A percentile compares a stretch with the other conserved stretches of the same genome.
These are phyloP conservation scores for Backusella mclennaniae DNA, from an alignment of 192 early-diverging fungal genomes.

Conservation along the genomic window DNA sequence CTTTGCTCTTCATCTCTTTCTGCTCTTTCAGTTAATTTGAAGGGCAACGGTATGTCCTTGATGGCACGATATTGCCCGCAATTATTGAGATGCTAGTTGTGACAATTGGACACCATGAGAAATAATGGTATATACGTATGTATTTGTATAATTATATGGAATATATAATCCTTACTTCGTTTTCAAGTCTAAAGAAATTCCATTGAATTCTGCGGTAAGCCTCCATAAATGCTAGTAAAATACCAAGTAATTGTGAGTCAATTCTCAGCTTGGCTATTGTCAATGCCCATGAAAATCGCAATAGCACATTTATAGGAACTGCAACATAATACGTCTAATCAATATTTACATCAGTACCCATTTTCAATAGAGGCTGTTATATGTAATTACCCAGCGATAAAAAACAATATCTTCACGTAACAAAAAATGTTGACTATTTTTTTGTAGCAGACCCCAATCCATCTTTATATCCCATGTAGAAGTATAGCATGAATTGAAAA, in stretches of 20 bases:
- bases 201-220: slow-evolving; percentile 61
- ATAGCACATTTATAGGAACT: slow-evolving; percentile 58
- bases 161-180: slow-evolving; percentile 41
- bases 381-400: slow-evolving; percentile 30
- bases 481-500: slow-evolving; percentile 34
- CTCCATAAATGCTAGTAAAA: slow-evolving; percentile 32
- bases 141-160: background rate
- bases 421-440: slow-evolving; percentile 23
- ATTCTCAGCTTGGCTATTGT: slow-evolving; percentile 10
- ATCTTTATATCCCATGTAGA: slow-evolving; percentile 38
- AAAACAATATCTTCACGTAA: slow-evolving; percentile 40
- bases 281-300: slow-evolving; percentile 67
- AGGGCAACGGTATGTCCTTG: slow-evolving; percentile 77
- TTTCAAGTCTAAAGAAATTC: slow-evolving; percentile 83
- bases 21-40: slow-evolving; percentile 25
- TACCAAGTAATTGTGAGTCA: slow-evolving; percentile 16
- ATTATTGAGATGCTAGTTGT: slow-evolving; percentile 64
- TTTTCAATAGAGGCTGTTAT: slow-evolving; percentile 15
- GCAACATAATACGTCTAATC: slow-evolving; percentile 66
- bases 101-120: background rate
- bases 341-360: slow-evolving; percentile 27
- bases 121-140: background rate
- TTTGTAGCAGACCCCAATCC: slow-evolving; percentile 38
- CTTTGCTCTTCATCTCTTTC: slow-evolving; percentile 16
- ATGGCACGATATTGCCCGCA: slow-evolving; percentile 80